Evolutionary conservation across 2,329 filamentous ascomycete genomes (phyloP), one percentile per base, ranked within the genome.

Genomic region (Stagonosporopsis rhizophila): DNA sequence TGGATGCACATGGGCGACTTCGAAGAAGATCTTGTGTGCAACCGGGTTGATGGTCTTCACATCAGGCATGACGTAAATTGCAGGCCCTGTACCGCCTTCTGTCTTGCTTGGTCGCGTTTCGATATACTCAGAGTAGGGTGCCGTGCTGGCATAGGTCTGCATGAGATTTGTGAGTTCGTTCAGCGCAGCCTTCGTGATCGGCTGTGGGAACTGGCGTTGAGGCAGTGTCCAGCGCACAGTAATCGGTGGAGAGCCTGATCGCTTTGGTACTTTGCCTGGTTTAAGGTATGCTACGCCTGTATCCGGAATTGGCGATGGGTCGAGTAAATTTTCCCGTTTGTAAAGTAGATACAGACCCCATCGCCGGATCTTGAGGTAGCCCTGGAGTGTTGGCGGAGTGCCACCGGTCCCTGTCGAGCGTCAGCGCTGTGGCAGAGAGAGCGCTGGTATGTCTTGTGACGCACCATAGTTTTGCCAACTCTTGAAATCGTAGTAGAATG

Each of bases 1-100:
- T 51, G 87, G 85, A 75, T 96, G 92, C 12, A 92, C 85, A 72
- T 96, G 92, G 17, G 70, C 71, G 1, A 73, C 44, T 47, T 73
- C 71, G 42, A 68, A 72, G 52, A 70, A 70, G 30, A 72, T 72
- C 32, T 68, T 72, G 35, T 66, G 60, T n/a, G 68, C 68, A 1
- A 52, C 56, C 0, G 70, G 68, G 32, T 73, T 72, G 39, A 69
- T 69, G 3, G 60, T 67, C 9, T 58, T 54, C 19, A 71, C 60
- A 8, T 65, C 57, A 35, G 61, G 57, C 4, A 67, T 66, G 1
- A 72, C 66, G 54, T 72, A 73, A 9, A 73, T 69, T 8, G 70
- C 71, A 12, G 60, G 51, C 3, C 70, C 71, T n/a, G 69, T 72
- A 2, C 69, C 71, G 17, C 71, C 70, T 61, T 73, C 71, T 3